Conservation (phyloP, 257 asterid genomes). For the Solanum lignicaule region DNA sequence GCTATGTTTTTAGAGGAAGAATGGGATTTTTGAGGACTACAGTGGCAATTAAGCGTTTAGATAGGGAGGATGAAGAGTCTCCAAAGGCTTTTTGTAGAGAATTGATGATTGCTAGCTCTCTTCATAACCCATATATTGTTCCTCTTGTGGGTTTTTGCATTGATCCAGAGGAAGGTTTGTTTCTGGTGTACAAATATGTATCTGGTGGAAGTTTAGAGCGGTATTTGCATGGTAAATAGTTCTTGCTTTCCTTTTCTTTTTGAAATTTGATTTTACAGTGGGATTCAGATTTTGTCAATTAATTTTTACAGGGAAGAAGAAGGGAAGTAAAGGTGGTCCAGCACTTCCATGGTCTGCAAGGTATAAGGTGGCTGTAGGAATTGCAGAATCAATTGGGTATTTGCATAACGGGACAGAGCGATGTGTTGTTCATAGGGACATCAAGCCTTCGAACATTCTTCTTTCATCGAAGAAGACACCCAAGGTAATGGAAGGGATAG, state of each 20-base stretch:
- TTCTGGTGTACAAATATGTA: constrained; percentile 75
- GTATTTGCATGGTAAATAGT: constrained; percentile 53
- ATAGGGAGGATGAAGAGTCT: constrained; percentile 68
- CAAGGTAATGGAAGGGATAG: constrained; percentile 27
- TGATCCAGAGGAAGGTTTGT: constrained; percentile 76
- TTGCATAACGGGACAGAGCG: constrained; percentile 74
- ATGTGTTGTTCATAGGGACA: constrained; percentile 86
- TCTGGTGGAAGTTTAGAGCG: constrained; percentile 93
- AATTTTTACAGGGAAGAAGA: constrained; percentile 48
- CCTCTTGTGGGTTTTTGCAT: constrained; percentile 81
- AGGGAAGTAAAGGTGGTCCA: constrained; percentile 42
- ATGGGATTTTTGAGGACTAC: constrained; percentile 52
- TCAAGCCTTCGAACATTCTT: constrained; percentile 93
- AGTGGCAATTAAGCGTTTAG: constrained; percentile 76
- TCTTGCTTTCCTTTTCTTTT: not conserved
- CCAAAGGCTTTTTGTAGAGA: constrained; percentile 91
- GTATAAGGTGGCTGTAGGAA: constrained; percentile 65
- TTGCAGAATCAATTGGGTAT: constrained; percentile 70
- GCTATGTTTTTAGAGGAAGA: constrained; percentile 87
- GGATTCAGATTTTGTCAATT: not conserved
- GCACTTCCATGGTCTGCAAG: constrained; percentile 59
- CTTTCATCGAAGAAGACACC: constrained; percentile 66
- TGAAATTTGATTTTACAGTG: not conserved
- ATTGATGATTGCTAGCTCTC: constrained; percentile 83
- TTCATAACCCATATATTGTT: constrained; percentile 64